These are phyloP conservation scores for Basidiobolus meristosporus DNA, from an alignment of 371 early-diverging fungal species.

Conservation along the genomic window DNA sequence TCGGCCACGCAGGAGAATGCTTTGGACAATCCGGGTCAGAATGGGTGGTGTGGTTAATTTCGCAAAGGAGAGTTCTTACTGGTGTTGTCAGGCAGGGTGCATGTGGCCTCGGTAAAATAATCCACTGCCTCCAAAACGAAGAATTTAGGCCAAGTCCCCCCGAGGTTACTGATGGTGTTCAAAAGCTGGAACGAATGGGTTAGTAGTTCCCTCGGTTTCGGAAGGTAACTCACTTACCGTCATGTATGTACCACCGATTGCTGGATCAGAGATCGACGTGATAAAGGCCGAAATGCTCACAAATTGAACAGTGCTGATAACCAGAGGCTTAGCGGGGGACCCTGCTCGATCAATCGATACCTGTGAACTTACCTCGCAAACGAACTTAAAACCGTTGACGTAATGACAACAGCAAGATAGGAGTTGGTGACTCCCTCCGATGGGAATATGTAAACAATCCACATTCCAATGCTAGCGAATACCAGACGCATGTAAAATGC, in stretches of 20 bases:
- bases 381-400: conserved; percentile 59
- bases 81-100: conserved; percentile 18
- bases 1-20: conserved; percentile 35
- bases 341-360: background rate
- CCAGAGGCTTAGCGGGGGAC: background rate
- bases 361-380: conserved; percentile 38
- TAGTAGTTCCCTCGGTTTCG: background rate
- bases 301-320: conserved; percentile 75
- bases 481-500: conserved; percentile 73
- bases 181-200: conserved; percentile 28
- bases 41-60: too few species aligned
- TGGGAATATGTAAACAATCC: conserved; percentile 64
- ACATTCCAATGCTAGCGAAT: conserved; percentile 65
- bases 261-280: conserved; percentile 84
- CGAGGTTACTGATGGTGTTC: conserved; percentile 90
- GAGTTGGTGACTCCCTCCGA: conserved; percentile 30
- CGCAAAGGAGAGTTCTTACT: too few species aligned
- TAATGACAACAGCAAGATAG: conserved; percentile 73
- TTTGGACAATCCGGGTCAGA: too few species aligned
- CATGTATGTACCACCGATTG: conserved; percentile 97
- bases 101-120: conserved; percentile 55
- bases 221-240: conserved; percentile 34
- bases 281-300: conserved; percentile 89
- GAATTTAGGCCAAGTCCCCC: conserved; percentile 93
- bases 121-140: conserved; percentile 91